Evolutionary conservation across 2,329 filamentous ascomycete genomes (phyloP), one percentile per base, ranked within the genome.

Genomic region (Ophiocordyceps unilateralis): DNA sequence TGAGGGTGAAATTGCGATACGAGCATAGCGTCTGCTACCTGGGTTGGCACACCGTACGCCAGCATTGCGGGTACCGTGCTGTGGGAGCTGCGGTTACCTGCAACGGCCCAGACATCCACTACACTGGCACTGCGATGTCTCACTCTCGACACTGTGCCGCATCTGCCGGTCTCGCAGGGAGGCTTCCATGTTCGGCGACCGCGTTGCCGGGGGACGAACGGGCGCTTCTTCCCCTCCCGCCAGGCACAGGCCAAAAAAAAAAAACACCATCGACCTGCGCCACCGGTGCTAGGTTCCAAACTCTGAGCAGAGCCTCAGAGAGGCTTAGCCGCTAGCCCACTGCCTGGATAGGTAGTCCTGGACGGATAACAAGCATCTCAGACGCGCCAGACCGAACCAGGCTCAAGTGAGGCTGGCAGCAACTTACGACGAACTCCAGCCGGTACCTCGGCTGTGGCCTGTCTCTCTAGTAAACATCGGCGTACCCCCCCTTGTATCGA

Each of bases 1-100:
- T 48, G 46, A 43, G 48, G 48, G 21, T 37, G 15, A 24, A 40
- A 42, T 36, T 36, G 5, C 32, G 14, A 36, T 19, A 36, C 32
- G 32, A 36, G 32, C 5, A 7, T n/a, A 19, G 32, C 17, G 24
- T 12, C 9, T 26, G 24, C 10, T n/a, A n/a, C 23, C 23, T 24
- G 23, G 5, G 12, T 26, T 26, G n/a, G n/a, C 24, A 26, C 7
- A 26, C 24, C 12, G 24, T 26, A 26, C 24, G 24, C 12, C 7
- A 12, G 7, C 24, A 26, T 12, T 12, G 24, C 24, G 24, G 24
- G 7, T 12, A 12, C 24, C 24, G 4, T n/a, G 24, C 24, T 26
- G 24, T 12, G 24, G 9, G 24, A 26, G 4, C 12, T 12, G 24
- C 24, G 24, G 24, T 12, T 26, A n/a, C n/a, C n/a, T n/a, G n/a